These are phyloP conservation scores for Teratosphaeria epicoccoides DNA, from an alignment of 2,329 filamentous ascomycete genomes.

Conservation along the genomic window DNA sequence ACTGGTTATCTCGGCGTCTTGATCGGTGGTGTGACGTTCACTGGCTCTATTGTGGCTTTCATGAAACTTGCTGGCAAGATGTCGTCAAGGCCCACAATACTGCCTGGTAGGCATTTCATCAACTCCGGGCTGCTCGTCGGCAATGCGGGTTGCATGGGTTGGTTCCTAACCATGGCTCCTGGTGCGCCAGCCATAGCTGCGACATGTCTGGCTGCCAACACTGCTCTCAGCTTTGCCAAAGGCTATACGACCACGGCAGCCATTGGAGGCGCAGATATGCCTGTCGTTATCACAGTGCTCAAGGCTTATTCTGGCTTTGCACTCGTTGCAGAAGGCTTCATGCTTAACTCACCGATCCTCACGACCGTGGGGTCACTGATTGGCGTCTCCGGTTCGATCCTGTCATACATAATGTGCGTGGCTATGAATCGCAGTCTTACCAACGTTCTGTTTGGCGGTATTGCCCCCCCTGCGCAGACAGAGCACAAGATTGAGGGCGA, in stretches of 20 bases:
- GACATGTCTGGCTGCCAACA: conserved; percentile 64
- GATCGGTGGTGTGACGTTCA: conserved; percentile 77
- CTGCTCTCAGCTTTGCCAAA: conserved; percentile 69
- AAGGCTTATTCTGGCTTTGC: conserved; percentile 90
- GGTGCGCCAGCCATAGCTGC: conserved; percentile 70
- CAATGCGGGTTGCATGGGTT: conserved; percentile 74
- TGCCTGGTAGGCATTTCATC: conserved; percentile 65
- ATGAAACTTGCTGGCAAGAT: conserved; percentile 75
- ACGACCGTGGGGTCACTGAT: conserved; percentile 81
- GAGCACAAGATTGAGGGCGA: conserved; percentile 71
- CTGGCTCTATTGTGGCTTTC: conserved; percentile 81
- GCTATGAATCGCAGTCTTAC: conserved; percentile 87
- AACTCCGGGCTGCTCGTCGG: conserved; percentile 64
- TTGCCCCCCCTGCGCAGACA: conserved; percentile 49
- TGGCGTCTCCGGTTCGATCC: conserved; percentile 76
- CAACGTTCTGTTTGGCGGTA: conserved; percentile 80
- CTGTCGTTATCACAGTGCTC: conserved; percentile 78
- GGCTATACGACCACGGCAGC: conserved; percentile 80
- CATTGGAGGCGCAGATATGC: conserved; percentile 91
- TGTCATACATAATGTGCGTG: conserved; percentile 78
- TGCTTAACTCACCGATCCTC: conserved; percentile 77
- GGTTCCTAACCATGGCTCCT: conserved; percentile 71
- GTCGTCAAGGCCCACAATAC: conserved; percentile 61
- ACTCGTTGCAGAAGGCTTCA: conserved; percentile 80
- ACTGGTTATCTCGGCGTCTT: conserved; percentile 78